Base-by-base conservation (phyloP, 805 yeast genomes). In the Komagataella pastoris region DNA sequence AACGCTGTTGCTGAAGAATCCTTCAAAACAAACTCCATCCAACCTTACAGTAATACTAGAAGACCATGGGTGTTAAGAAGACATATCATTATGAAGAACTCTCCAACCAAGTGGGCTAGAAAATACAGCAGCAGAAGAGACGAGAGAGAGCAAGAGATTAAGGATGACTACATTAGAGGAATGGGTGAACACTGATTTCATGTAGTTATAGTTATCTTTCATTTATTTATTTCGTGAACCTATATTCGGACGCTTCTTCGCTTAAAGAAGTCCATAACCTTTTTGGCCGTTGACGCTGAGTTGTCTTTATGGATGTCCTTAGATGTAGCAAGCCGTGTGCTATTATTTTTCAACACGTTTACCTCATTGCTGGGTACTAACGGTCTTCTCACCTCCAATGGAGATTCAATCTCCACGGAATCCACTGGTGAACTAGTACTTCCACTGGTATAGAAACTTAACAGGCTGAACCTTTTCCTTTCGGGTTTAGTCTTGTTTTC, bases 211-310 rank as follows among this genome's bases (percentile, higher is more conserved):
- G 40, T 30, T 30, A 30, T 30, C 14, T 30, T 30, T 30, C 14
- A 30, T 30, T 30, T 30, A 30, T 30, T 30, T 44, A 46, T 24
- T 46, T n/a, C 8, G 7, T 21, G n/a, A 46, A 45, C 17, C 56
- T 54, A 67, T 36, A 67, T 66, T 56, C 72, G 63, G 52, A 67
- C 63, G 58, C 71, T 79, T 66, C 87, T 77, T 66, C 90, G 75
- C 62, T 83, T 83, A 70, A 84, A 83, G 63, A 84, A 84, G 63
- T 83, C 90, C 75, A 84, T 79, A 7, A 84, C 89, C 59, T 80
- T 80, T 61, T 81, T 79, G 4, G 93, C 88, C 2, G 93, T 83
- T 49, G 89, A 81, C 18, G 81, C 79, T 57, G 81, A 87, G 57
- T 76, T 79, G 55, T 70, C 65, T 54, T 65, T 66, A 50, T 66